Percentiles rank a stretch among this genome's conserved stretches.
Conservation (phyloP, 2,329 filamentous ascomycete genomes). For the Fusarium sp. region DNA sequence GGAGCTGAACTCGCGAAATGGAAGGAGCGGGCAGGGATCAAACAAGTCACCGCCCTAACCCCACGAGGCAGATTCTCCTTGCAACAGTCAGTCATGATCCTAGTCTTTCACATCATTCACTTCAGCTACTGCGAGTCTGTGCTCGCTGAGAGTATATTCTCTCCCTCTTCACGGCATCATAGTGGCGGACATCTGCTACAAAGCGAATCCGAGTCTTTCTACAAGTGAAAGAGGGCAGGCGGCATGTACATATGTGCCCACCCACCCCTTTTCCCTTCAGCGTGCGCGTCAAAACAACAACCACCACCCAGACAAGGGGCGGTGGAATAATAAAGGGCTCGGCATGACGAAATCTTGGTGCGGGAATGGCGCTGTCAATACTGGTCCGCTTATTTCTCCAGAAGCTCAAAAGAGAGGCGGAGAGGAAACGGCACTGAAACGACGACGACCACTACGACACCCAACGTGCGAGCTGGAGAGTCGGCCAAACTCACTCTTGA, state of each 20-base stretch:
- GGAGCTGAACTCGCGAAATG: conserved; percentile 2
- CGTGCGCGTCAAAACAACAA: conserved; percentile 10
- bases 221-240: neutral
- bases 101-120: neutral
- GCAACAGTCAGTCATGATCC: neutral
- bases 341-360: conserved; percentile 38
- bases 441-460: conserved; percentile 16
- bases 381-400: conserved; percentile 3
- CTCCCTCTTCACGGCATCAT: neutral
- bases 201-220: neutral
- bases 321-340: conserved; percentile 28
- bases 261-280: conserved; percentile 21
- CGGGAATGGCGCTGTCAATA: conserved; percentile 30
- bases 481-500: neutral
- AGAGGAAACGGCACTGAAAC: conserved; percentile 7
- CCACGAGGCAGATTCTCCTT: conserved; percentile 15
- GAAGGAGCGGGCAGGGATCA: neutral
- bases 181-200: neutral
- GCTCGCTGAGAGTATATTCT: neutral
- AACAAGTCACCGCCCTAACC: conserved; percentile 1
- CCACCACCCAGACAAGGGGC: conserved; percentile 17
- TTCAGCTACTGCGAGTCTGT: neutral
- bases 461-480: conserved; percentile 18
- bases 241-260: conserved; percentile 5
- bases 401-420: neutral